Base-by-base conservation (phyloP, 208 protist species). In the Wallacemonas collosoma region DNA sequence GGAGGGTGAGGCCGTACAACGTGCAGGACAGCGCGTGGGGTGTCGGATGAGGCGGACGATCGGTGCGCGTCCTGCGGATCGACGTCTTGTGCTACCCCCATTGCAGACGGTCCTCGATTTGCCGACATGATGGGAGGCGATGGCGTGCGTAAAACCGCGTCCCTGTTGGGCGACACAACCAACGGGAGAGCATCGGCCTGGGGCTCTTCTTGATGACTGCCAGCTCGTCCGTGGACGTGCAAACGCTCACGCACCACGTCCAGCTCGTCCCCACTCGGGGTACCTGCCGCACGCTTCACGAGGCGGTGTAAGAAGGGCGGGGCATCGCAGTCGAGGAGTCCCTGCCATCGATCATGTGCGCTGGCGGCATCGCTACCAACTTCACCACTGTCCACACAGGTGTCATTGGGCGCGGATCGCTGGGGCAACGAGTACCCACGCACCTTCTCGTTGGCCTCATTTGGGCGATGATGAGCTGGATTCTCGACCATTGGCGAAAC, bases 251-350 rank as follows among this genome's bases (percentile, higher is more conserved):
- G 8, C 45, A 12, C 12, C 45, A 50, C 12, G 8, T 50, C 45
- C 45, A 26, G 14, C 14, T 56, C 51, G 5, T 56, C 51, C 0
- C 26, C 51, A n/a, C 51, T n/a, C 14, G 51, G 26, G 14, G 4
- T 6, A 38, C 12, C 56, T 4, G 3, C 36, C 17, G 56, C 43
- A 5, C 36, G 6, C 36, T 62, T 5, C 35, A 62, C 26, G 26
- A 36, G 43, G 17, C 15, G 56, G 9, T 62, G 56, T 15, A 62
- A 41, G 15, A 62, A 62, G 35, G 56, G 56, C 56, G 56, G 56
- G 4, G 56, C 56, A 15, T 62, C 56, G 17, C 56, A n/a, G 56
- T 62, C 56, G 5, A 62, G 17, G 17, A 62, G 17, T 7, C 56
- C 36, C 56, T 43, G 35, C 56, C 6, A 17, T 38, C 5, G 36